A percentile compares a stretch with the other conserved stretches of the same genome.
phyloP scores from a whole-genome alignment of 2,329 filamentous ascomycete species.

The Nemania bipapillata region DNA sequence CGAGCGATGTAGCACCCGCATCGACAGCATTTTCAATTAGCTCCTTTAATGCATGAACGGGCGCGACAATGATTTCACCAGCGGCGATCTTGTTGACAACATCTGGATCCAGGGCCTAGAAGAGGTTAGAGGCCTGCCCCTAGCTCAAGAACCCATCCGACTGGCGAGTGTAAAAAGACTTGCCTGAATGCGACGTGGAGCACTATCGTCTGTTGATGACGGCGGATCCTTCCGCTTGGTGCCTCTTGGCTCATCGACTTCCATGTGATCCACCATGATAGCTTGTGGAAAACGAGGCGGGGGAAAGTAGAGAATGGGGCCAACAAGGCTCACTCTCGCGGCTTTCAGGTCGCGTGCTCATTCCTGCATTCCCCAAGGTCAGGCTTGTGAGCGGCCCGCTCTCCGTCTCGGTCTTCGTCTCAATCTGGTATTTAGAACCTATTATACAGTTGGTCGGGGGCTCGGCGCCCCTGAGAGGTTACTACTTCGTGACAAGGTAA shows the following conservation, averaged over 20 bases:
- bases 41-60: slow-evolving; percentile 95
- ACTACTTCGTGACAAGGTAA: not conserved
- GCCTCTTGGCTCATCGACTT: slow-evolving; percentile 57
- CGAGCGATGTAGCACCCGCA: slow-evolving; percentile 90
- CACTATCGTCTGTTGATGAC: slow-evolving; percentile 48
- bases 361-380: not conserved
- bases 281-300: slow-evolving; percentile 5
- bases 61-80: slow-evolving; percentile 97
- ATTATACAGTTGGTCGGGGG: slow-evolving; percentile 3
- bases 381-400: slow-evolving; percentile 1
- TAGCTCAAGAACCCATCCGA: not conserved
- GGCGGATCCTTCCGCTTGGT: slow-evolving; percentile 63
- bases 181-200: slow-evolving; percentile 61
- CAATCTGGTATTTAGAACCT: slow-evolving; percentile 12
- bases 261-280: slow-evolving; percentile 56
- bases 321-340: not conserved
- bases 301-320: slow-evolving; percentile 7
- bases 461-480: not conserved
- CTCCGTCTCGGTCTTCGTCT: not conserved
- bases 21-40: slow-evolving; percentile 97
- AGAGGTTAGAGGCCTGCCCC: slow-evolving; percentile 36
- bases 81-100: slow-evolving; percentile 99
- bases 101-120: slow-evolving; percentile 83
- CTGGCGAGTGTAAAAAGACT: slow-evolving; percentile 38
- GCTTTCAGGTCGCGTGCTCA: not conserved